Evolutionary conservation across 2,329 filamentous ascomycete genomes (phyloP).

Genomic region (Ceratocystis variospora): DNA sequence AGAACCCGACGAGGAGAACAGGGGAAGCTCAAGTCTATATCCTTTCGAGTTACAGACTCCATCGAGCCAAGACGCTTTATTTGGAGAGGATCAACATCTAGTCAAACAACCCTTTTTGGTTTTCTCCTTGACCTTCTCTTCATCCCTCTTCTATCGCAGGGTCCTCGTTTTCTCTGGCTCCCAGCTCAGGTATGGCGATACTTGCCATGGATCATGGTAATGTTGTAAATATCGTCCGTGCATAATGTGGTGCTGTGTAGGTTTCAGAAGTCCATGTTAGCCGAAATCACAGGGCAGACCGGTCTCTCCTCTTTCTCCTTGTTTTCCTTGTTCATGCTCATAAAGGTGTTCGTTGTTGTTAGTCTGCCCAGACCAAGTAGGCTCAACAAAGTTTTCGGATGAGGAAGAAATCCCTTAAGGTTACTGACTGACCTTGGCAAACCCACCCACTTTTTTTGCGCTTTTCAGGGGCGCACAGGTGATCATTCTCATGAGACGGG

Average conservation of each 20-base stretch:
- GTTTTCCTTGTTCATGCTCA: background rate
- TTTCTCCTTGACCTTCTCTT: background rate
- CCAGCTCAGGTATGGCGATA: background rate
- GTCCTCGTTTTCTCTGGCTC: background rate
- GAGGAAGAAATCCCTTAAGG: constrained; percentile 4
- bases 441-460: background rate
- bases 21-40: background rate
- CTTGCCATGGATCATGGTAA: background rate
- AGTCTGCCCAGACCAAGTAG: background rate
- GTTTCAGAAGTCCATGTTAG: constrained; percentile 6
- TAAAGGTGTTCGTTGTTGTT: background rate
- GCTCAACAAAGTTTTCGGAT: constrained; percentile 7
- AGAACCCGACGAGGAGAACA: background rate
- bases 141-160: background rate
- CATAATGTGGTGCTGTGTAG: background rate
- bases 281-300: background rate
- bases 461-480: constrained; percentile 1
- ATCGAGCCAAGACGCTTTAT: background rate
- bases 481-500: constrained; percentile 1
- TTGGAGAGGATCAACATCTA: background rate
- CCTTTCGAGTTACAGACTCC: background rate
- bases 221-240: background rate
- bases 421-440: background rate
- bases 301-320: background rate
- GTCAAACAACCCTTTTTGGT: background rate